Percentiles rank a stretch among this genome's conserved stretches.
Evolutionary conservation across 179 eudicot genomes (phyloP).

Genomic region (Corrigiola litoralis): DNA sequence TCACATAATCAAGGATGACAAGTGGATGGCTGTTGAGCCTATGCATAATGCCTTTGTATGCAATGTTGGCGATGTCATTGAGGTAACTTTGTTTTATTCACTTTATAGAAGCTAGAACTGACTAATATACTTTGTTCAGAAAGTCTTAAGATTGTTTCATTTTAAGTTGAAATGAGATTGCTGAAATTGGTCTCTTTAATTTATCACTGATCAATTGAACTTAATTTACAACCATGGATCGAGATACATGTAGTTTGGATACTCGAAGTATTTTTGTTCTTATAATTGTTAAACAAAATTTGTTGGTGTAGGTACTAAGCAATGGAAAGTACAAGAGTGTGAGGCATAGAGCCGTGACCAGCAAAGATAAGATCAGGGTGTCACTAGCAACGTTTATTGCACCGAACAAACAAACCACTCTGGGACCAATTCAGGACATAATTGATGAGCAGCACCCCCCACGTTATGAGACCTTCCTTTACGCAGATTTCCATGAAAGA

Average conservation of each 20-base stretch:
- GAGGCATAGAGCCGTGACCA: conserved; percentile 10
- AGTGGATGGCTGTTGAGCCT: conserved; percentile 52
- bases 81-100: too few species aligned
- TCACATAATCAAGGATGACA: conserved; percentile 44
- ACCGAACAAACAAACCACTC: conserved; percentile 3
- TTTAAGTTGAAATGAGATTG: too few species aligned
- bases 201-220: too few species aligned
- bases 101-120: too few species aligned
- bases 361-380: conserved; percentile 8
- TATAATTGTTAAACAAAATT: too few species aligned
- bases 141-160: too few species aligned
- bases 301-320: conserved; percentile 2
- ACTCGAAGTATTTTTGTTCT: too few species aligned
- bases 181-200: too few species aligned
- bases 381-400: conserved; percentile 7
- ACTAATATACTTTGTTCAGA: too few species aligned
- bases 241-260: too few species aligned
- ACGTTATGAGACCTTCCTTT: conserved; percentile 4
- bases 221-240: too few species aligned
- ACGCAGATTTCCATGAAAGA: conserved; percentile 9
- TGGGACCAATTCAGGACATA: conserved; percentile 3
- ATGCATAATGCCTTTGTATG: conserved; percentile 43
- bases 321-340: conserved; percentile 17
- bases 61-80: conserved; percentile 55
- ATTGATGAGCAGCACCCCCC: conserved; percentile 12